Evolutionary conservation across 2,329 filamentous ascomycete species (phyloP), one percentile per base, ranked within the genome.

Genomic region (Aspergillus flavus): DNA sequence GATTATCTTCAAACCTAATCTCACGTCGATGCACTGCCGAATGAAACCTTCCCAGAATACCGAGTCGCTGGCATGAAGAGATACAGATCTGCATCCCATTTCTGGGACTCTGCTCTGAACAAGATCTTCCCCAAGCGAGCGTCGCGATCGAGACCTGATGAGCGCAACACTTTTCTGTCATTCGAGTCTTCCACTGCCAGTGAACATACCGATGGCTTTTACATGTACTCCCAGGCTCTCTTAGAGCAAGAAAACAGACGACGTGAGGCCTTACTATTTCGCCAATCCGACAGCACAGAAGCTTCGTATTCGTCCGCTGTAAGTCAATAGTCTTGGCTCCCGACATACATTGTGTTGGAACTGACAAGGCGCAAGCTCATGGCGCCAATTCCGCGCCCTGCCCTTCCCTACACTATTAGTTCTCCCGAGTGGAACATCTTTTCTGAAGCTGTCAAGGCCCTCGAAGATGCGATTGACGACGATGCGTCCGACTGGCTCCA

Each of bases 341-440:
- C n/a, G 28, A 30, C 23, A 26, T 34, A 32, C 6, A 32, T 10
- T 11, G 28, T 41, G 16, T 16, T 48, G 54, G 46, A 46, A 1
- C 45, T 59, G 16, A 62, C 30, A 57, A 14, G 28, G 26, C 4
- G 36, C 21, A 23, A 65, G 54, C 54, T 70, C 58, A 73, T 69
- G 66, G 59, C 60, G 30, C 65, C 68, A 16, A 59, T 59, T 56
- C 64, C 59, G 26, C 66, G 59, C 32, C 70, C 69, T n/a, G 34
- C 66, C n/a, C 66, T 68, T 53, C 69, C 74, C 2, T 77, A 77
- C 61, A 71, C 70, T 2, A 66, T 78, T 36, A 70, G 73, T 55
- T 69, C 70, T n/a, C 66, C 67, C 14, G 72, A 75, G 19, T 78
- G 76, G 76, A 70, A 61, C 55, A 32, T 65, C n/a, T 62, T 66